A percentile compares a stretch with the other conserved stretches of the same genome.
Conservation (phyloP, 495 filamentous ascomycete genomes). For the Lindgomyces ingoldianus region DNA sequence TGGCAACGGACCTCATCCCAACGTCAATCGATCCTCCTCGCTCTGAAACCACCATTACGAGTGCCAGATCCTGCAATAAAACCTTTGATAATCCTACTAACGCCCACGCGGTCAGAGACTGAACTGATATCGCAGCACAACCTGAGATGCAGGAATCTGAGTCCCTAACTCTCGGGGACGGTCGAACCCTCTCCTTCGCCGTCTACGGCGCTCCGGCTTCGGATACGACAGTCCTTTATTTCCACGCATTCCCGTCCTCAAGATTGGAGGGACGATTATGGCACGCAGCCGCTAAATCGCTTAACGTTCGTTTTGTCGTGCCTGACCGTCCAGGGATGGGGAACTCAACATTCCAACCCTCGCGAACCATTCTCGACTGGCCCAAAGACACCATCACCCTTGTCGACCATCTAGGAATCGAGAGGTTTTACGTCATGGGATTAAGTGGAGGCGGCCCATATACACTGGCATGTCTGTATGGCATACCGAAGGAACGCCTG, state of each 20-base stretch:
- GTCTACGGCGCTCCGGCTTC: constrained; percentile 4
- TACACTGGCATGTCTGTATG: constrained; percentile 13
- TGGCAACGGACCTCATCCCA: too few relatives aligned
- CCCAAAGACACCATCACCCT: constrained; percentile 11
- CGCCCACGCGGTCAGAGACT: too few relatives aligned
- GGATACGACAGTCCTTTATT: constrained; percentile 7
- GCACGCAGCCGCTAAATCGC: constrained; percentile 1
- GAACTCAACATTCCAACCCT: constrained; percentile 8
- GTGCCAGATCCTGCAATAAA: too few relatives aligned
- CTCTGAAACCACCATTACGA: too few relatives aligned
- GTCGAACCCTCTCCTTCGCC: constrained; percentile 5
- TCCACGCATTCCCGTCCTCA: constrained; percentile 16
- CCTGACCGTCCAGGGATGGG: constrained; percentile 10
- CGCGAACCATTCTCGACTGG: constrained; percentile 25
- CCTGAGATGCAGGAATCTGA: constrained; percentile 11
- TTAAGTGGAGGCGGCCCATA: constrained; percentile 20
- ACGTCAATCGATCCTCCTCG: too few relatives aligned
- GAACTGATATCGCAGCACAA: too few relatives aligned
- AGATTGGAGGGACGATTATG: constrained; percentile 10
- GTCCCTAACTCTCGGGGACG: constrained; percentile 8
- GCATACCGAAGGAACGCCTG: constrained; percentile 14
- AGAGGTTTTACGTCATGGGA: constrained; percentile 19
- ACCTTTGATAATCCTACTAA: too few relatives aligned
- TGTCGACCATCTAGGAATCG: constrained; percentile 10
- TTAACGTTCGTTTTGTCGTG: constrained; percentile 1